phyloP scores from a whole-genome alignment of 208 protist species.

The Trichomonas tenax region DNA sequence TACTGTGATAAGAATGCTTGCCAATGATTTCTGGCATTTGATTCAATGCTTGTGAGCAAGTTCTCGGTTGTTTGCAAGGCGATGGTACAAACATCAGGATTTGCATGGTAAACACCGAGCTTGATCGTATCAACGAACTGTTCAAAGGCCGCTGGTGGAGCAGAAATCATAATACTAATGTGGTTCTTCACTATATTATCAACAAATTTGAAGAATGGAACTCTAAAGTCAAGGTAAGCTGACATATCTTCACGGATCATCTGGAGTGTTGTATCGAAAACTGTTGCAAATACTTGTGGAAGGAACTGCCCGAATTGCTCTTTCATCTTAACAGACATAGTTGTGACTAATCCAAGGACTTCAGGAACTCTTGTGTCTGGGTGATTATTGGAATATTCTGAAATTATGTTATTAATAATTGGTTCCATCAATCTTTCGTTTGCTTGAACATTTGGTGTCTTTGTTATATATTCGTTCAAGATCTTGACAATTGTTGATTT shows the following conservation, averaged over 20 bases:
- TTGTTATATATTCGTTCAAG: not conserved
- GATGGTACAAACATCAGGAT: not conserved
- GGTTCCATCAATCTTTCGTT: not conserved
- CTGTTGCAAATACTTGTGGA: not conserved
- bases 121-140: not conserved
- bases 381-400: not conserved
- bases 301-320: not conserved
- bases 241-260: not conserved
- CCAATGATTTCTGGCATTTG: not conserved
- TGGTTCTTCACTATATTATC: not conserved
- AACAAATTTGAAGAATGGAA: not conserved
- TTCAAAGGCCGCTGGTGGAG: not conserved
- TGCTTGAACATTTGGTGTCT: not conserved
- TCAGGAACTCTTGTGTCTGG: not conserved
- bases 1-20: not conserved
- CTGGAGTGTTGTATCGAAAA: not conserved
- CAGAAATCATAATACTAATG: not conserved
- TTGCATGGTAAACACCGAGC: not conserved
- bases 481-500: not conserved
- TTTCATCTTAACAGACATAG: not conserved
- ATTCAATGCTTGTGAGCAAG: not conserved
- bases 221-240: not conserved
- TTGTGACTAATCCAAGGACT: not conserved
- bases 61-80: not conserved
- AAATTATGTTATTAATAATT: not conserved